Evolutionary conservation across 371 early-diverging fungal species (phyloP).

Genomic region (Rhizoclosmatium hyalinum): DNA sequence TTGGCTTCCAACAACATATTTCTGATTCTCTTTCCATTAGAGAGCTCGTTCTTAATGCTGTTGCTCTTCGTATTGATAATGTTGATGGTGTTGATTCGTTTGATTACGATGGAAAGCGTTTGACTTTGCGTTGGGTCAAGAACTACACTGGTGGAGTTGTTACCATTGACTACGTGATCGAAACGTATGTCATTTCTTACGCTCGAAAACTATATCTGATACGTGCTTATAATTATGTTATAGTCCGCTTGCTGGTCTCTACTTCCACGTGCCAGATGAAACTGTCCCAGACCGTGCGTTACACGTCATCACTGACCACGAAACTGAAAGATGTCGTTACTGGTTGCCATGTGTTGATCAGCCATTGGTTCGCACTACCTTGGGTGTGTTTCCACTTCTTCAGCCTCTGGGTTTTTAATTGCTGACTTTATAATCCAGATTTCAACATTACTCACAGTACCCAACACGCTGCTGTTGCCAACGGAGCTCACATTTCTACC

Average conservation of each 20-base stretch:
- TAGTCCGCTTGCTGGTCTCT: constrained; percentile 46
- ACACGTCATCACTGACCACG: constrained; percentile 42
- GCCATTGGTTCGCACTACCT: constrained; percentile 60
- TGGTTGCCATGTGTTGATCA: constrained; percentile 69
- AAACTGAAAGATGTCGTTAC: constrained; percentile 59
- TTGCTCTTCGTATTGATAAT: background rate
- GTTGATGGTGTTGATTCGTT: constrained; percentile 15
- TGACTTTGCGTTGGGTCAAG: constrained; percentile 5
- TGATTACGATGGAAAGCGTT: constrained; percentile 14
- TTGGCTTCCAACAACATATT: background rate
- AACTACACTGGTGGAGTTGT: constrained; percentile 3
- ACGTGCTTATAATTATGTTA: background rate
- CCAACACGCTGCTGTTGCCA: constrained; percentile 55
- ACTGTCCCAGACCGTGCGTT: constrained; percentile 33
- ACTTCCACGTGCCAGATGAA: constrained; percentile 41
- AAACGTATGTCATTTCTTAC: background rate
- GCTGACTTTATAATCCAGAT: background rate
- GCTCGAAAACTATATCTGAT: background rate
- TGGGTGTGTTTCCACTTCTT: constrained; percentile 18
- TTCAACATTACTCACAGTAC: constrained; percentile 58
- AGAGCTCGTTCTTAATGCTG: constrained; percentile 17
- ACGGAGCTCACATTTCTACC: constrained; percentile 47
- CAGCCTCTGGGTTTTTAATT: background rate
- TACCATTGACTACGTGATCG: constrained; percentile 17
- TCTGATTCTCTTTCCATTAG: background rate